A percentile compares a stretch with the other conserved stretches of the same genome.
These are phyloP conservation scores for Aspergillus heteromorphus DNA, from an alignment of 495 filamentous ascomycete species.

Conservation along the genomic window DNA sequence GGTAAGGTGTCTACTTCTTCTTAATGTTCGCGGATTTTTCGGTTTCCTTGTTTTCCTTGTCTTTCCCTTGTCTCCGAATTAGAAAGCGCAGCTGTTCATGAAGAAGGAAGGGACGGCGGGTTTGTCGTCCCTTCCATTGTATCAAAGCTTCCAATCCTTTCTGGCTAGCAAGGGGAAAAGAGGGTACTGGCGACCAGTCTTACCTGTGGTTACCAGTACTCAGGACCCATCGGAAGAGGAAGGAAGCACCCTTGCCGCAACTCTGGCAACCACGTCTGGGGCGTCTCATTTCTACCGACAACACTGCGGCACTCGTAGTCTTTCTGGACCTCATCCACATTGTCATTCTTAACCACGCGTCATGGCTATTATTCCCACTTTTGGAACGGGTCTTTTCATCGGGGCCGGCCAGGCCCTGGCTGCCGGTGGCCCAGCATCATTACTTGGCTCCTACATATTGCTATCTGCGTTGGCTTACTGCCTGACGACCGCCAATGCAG, in stretches of 20 bases:
- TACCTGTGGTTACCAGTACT: too few species aligned
- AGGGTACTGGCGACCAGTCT: too few species aligned
- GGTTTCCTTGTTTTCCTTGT: background rate
- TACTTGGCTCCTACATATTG: constrained; percentile 33
- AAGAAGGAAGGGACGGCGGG: too few species aligned
- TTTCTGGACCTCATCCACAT: background rate
- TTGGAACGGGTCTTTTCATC: constrained; percentile 38
- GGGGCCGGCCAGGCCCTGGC: constrained; percentile 37
- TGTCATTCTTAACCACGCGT: constrained; percentile 11
- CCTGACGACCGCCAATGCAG: constrained; percentile 56
- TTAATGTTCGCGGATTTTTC: background rate
- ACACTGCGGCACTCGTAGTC: background rate
- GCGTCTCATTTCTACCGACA: background rate
- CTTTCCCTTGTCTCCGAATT: too few species aligned
- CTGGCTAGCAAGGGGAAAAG: too few species aligned
- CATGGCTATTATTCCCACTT: constrained; percentile 34
- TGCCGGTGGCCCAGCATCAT: constrained; percentile 35
- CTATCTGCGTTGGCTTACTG: constrained; percentile 55
- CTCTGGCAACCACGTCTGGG: background rate
- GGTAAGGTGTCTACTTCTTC: background rate
- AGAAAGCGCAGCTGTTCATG: too few species aligned
- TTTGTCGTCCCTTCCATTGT: too few species aligned
- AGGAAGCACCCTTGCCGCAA: background rate
- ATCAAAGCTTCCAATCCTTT: background rate
- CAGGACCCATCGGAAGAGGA: background rate